A percentile compares a stretch with the other conserved stretches of the same genome.
phyloP scores from a whole-genome alignment of 345 rosid species.

The Luvunga scandens region DNA sequence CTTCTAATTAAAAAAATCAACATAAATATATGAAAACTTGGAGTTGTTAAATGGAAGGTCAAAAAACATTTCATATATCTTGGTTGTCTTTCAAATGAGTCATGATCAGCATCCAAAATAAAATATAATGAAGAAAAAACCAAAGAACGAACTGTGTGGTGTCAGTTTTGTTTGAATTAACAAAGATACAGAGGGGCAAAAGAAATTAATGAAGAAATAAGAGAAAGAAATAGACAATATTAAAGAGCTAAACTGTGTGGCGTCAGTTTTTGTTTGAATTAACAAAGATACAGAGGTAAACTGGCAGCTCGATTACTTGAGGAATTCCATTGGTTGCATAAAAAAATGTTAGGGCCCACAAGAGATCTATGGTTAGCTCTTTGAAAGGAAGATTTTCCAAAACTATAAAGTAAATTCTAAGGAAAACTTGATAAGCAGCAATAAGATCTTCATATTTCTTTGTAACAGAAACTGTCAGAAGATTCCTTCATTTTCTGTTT shows the following conservation, averaged over 20 bases:
- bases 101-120: not conserved
- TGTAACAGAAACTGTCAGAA: not conserved
- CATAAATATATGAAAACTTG: not conserved
- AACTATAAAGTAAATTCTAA: not conserved
- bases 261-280: not conserved
- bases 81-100: not conserved
- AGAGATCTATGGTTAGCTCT: not conserved
- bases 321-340: not conserved
- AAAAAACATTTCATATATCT: not conserved
- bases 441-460: not conserved
- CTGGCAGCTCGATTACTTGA: not conserved
- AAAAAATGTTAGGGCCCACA: not conserved
- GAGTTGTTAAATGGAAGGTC: not conserved
- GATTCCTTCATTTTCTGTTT: not conserved
- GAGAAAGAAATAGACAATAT: no score
- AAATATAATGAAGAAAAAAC: not conserved
- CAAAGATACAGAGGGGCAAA: not conserved
- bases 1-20: not conserved
- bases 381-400: not conserved
- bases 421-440: not conserved
- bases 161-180: not conserved
- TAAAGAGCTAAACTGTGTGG: not conserved
- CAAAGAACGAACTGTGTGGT: not conserved
- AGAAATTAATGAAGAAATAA: no score
- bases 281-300: not conserved